Conservation (phyloP, 2,329 filamentous ascomycete genomes). For the Pseudogymnoascus sp. region DNA sequence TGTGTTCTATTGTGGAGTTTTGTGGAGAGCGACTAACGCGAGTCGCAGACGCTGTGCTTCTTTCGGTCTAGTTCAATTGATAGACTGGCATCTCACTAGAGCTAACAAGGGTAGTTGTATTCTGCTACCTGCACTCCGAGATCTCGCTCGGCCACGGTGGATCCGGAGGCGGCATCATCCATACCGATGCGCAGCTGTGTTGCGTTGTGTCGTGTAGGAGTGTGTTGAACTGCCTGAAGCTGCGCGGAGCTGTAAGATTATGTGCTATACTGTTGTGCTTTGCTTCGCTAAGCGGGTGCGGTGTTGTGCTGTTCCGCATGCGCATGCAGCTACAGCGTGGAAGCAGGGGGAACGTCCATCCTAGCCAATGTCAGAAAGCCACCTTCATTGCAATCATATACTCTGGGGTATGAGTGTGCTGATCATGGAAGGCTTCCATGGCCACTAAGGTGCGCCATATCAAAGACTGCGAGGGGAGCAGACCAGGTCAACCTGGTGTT, state of each 20-base stretch:
- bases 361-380: background rate
- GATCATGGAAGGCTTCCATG: conserved; percentile 2
- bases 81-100: background rate
- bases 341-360: background rate
- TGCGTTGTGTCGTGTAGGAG: background rate
- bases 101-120: background rate
- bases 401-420: background rate
- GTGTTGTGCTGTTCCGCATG: background rate
- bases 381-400: background rate
- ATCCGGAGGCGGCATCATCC: background rate
- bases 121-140: background rate
- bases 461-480: background rate
- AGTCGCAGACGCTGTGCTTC: background rate
- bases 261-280: background rate
- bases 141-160: conserved; percentile 6
- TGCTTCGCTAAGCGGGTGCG: background rate
- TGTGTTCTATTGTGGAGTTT: conserved; percentile 3
- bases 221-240: background rate
- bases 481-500: background rate
- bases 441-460: background rate
- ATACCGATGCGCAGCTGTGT: background rate
- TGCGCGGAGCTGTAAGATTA: background rate
- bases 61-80: background rate
- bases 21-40: conserved; percentile 5
- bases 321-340: background rate